Evolutionary conservation across 1,139 yeast species (phyloP).

Genomic region (Sugiyamaella pinicola): DNA sequence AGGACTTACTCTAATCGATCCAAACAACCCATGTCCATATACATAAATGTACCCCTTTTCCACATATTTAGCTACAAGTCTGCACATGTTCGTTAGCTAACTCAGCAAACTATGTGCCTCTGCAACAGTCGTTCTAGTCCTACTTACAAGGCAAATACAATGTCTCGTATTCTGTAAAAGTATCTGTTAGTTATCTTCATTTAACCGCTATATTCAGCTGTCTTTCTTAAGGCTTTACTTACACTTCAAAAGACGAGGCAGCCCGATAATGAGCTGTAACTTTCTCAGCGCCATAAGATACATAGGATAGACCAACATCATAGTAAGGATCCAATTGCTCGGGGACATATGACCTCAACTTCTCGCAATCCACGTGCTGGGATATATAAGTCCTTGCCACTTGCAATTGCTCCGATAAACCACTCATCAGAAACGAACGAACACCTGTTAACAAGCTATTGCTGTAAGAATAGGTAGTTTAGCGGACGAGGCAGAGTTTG

Average conservation of each 20-base stretch:
- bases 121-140: no score
- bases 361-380: constrained; percentile 9
- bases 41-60: constrained; percentile 27
- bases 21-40: constrained; percentile 24
- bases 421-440: constrained; percentile 2
- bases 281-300: background rate
- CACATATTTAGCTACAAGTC: constrained; percentile 24
- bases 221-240: constrained; percentile 15
- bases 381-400: background rate
- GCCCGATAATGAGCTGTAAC: constrained; percentile 23
- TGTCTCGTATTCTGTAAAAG: constrained; percentile 30
- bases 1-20: constrained; percentile 18
- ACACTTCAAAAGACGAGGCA: constrained; percentile 29
- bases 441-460: background rate
- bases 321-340: constrained; percentile 11
- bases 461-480: no score
- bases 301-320: background rate
- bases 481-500: no score
- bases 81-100: background rate
- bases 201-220: background rate
- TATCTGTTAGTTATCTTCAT: background rate
- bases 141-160: constrained; percentile 31
- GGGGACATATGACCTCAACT: constrained; percentile 9
- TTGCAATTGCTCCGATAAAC: constrained; percentile 1
- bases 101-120: no score